A percentile compares a stretch with the other conserved stretches of the same genome.
phyloP scores from a whole-genome alignment of 495 filamentous ascomycete genomes.

The Penicillium diatomitis region DNA sequence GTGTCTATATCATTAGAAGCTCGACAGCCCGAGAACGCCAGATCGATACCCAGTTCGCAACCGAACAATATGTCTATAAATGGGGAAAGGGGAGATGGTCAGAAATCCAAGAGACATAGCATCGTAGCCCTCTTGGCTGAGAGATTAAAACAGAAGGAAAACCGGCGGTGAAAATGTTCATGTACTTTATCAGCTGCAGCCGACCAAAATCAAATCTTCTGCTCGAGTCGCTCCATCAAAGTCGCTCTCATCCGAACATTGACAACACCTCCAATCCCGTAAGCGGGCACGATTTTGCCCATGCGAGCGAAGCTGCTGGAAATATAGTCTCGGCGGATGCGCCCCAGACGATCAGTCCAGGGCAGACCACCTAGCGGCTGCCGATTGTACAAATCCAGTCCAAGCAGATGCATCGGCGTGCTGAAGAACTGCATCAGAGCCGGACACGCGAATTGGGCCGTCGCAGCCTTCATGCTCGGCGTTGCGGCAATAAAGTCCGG shows the following conservation, averaged over 20 bases:
- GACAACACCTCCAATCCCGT: conserved; percentile 85
- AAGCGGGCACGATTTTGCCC: conserved; percentile 86
- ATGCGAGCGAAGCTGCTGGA: conserved; percentile 72
- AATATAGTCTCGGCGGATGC: conserved; percentile 67
- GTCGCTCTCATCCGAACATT: conserved; percentile 63
- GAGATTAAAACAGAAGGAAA: no score
- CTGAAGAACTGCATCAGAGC: conserved; percentile 72
- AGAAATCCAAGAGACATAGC: no score
- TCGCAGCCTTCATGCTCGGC: conserved; percentile 44
- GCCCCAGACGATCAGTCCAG: conserved; percentile 50
- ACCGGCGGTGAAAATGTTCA: no score
- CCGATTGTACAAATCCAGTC: conserved; percentile 84
- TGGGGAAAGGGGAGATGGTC: no score
- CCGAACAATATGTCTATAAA: no score
- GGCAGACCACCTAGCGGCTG: conserved; percentile 33
- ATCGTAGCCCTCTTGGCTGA: no score
- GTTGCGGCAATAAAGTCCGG: conserved; percentile 40
- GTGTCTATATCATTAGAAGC: no score
- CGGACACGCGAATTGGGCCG: conserved; percentile 75
- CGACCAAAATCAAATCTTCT: background rate
- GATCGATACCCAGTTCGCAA: no score
- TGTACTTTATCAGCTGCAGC: background rate
- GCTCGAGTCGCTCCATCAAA: conserved; percentile 45
- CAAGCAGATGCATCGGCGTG: conserved; percentile 82
- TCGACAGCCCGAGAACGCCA: no score